Base-by-base conservation (phyloP, 805 yeast species). In the Pachysolen tannophilus region DNA sequence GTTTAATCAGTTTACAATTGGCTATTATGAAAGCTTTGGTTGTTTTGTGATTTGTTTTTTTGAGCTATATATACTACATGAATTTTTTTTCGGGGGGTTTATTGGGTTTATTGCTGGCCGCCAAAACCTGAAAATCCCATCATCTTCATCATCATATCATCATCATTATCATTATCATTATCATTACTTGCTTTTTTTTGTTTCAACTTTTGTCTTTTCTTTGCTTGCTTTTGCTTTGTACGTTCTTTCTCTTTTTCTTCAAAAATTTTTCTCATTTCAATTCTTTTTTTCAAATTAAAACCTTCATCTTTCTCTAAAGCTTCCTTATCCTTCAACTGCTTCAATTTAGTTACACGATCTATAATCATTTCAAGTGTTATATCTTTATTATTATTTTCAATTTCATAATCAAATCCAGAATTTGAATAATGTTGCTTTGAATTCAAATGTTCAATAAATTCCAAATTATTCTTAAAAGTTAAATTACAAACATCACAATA, bases 401-500 rank as follows among this genome's bases (percentile, higher is more conserved):
- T 32, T 24, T 42, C 38, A 8, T 35, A 32, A 4, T 45, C 47
- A 19, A 39, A 35, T 2, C 56, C 69, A 38, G 68, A 64, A 38
- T 62, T 66, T 4, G 58, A 52, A 26, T 68, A 49, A 56, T 82
- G 97, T 41, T 70, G 78, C 24, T 76, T 77, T 25, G 86, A 75
- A 49, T 84, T 86, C 49, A 85, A 61, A 59, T 92, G 97, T 50
- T 88, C 94, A 3, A 85, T 67, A 52, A 78, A 76, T 42, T 86
- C 82, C 45, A 86, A 59, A 38, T 82, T 81, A 52, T 92, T 97
- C 49, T 86, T 78, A 58, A 75, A 90, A 2, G 90, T 79, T 39
- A 84, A 55, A 43, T 80, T 74, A 56, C 98, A 92, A 2, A 73
- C 55, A 8, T 80, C 82, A 57, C 98, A 92, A 46, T 72, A 72